phyloP scores from a whole-genome alignment of 441 rosid species.

The Raphanus hybrid region DNA sequence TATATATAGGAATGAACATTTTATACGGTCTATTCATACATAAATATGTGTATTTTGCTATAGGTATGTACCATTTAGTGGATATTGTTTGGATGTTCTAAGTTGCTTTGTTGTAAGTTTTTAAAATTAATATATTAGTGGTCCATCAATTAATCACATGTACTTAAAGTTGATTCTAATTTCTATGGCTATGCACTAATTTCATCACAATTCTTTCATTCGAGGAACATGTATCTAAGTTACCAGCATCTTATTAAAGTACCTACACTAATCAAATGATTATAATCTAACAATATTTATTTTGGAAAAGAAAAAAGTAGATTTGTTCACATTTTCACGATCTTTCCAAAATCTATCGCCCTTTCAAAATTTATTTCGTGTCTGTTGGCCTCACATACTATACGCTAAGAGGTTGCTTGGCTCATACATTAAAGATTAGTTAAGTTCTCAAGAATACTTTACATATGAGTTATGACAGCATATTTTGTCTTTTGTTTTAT shows the following conservation, averaged over 20 bases:
- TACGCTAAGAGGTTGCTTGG: no score
- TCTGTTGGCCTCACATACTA: conserved; percentile 18
- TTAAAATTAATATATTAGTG: not conserved
- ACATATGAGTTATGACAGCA: no score
- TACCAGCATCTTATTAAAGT: conserved; percentile 39
- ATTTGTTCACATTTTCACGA: conserved; percentile 24
- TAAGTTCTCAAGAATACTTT: no score
- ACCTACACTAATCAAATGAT: conserved; percentile 25
- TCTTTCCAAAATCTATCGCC: conserved; percentile 13
- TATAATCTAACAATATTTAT: conserved; percentile 11
- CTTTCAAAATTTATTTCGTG: conserved; percentile 8
- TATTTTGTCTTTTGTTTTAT: no score
- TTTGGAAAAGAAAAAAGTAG: conserved; percentile 14
- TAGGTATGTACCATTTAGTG: conserved; percentile 14
- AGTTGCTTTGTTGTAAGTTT: conserved; percentile 13
- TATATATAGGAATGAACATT: no score
- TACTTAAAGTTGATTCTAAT: conserved; percentile 32
- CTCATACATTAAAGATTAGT: no score
- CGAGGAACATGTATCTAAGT: conserved; percentile 38
- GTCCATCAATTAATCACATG: conserved; percentile 35
- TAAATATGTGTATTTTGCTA: no score
- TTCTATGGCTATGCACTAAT: conserved; percentile 28
- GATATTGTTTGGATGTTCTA: conserved; percentile 25
- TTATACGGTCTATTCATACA: no score
- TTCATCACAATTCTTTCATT: conserved; percentile 27